Evolutionary conservation across 2,329 filamentous ascomycete genomes (phyloP).

Genomic region (Drechmeria coniospora): DNA sequence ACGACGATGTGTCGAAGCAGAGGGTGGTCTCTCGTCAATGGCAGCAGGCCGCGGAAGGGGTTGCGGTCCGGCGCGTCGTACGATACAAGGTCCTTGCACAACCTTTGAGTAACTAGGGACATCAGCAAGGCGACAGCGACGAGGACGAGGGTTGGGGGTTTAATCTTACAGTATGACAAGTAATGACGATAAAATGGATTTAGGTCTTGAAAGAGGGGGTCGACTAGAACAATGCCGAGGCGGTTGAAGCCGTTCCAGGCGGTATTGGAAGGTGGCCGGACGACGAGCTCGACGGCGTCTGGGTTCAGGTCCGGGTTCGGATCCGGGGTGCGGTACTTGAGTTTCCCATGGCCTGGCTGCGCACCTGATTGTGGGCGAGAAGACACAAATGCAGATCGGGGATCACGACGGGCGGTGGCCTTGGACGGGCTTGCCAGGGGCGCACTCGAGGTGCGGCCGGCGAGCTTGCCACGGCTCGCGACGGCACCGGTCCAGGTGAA

Average conservation of each 20-base stretch:
- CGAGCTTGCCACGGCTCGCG: constrained; percentile 25
- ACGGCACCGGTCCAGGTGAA: constrained; percentile 36
- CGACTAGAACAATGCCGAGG: constrained; percentile 25
- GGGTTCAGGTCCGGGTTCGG: constrained; percentile 5
- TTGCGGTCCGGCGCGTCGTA: constrained; percentile 27
- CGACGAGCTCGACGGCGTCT: constrained; percentile 12
- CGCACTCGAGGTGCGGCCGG: constrained; percentile 22
- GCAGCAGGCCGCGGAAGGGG: constrained; percentile 29
- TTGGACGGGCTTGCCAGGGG: constrained; percentile 7
- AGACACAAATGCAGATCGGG: too few species aligned
- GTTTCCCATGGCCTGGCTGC: too few species aligned
- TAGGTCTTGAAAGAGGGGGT: constrained; percentile 37
- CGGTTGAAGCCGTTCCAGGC: too few species aligned
- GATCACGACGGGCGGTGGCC: not conserved
- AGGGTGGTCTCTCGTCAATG: constrained; percentile 23
- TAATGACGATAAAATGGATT: constrained; percentile 27
- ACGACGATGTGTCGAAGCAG: constrained; percentile 31
- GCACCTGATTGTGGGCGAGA: too few species aligned
- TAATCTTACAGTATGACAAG: constrained; percentile 23
- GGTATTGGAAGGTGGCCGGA: constrained; percentile 7
- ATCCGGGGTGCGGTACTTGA: not conserved
- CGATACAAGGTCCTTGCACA: constrained; percentile 38
- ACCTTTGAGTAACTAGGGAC: constrained; percentile 26
- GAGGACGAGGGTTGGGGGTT: constrained; percentile 3
- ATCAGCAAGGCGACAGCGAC: constrained; percentile 3